These are phyloP conservation scores for Syncephalastrum sp. DNA, from an alignment of 371 early-diverging fungal genomes.

Conservation along the genomic window DNA sequence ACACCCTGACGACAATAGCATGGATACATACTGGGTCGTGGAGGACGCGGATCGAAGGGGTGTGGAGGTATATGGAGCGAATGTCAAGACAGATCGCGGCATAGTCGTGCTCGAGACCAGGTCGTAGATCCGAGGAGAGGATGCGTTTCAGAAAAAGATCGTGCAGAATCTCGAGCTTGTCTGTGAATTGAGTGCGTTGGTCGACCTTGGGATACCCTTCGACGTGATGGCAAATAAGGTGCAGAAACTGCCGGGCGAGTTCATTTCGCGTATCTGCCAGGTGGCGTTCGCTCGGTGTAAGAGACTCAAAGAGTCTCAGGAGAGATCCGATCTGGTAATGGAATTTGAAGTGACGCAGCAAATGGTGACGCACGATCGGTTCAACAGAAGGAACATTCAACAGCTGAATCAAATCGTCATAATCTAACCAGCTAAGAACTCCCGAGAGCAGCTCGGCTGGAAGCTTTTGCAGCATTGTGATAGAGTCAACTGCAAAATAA, in stretches of 20 bases:
- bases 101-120: conserved; percentile 36
- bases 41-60: conserved; percentile 38
- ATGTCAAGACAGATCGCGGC: conserved; percentile 38
- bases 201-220: conserved; percentile 26
- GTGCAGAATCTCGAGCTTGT: conserved; percentile 35
- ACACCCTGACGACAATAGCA: not conserved
- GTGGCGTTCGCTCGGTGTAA: conserved; percentile 21
- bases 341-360: conserved; percentile 30
- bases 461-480: conserved; percentile 25
- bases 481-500: not conserved
- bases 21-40: conserved; percentile 44
- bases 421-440: conserved; percentile 26
- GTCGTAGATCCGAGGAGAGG: conserved; percentile 15
- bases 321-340: conserved; percentile 26
- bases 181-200: conserved; percentile 34
- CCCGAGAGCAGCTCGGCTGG: conserved; percentile 39
- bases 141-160: conserved; percentile 33
- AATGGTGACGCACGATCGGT: conserved; percentile 16
- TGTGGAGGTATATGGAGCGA: conserved; percentile 38
- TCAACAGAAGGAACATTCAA: conserved; percentile 9
- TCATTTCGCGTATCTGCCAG: conserved; percentile 17
- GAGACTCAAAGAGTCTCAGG: conserved; percentile 27
- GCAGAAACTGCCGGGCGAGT: conserved; percentile 25
- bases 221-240: conserved; percentile 31
- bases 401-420: conserved; percentile 28